Conservation (phyloP, 148 eudicot species). For the Agrostemma githago region DNA sequence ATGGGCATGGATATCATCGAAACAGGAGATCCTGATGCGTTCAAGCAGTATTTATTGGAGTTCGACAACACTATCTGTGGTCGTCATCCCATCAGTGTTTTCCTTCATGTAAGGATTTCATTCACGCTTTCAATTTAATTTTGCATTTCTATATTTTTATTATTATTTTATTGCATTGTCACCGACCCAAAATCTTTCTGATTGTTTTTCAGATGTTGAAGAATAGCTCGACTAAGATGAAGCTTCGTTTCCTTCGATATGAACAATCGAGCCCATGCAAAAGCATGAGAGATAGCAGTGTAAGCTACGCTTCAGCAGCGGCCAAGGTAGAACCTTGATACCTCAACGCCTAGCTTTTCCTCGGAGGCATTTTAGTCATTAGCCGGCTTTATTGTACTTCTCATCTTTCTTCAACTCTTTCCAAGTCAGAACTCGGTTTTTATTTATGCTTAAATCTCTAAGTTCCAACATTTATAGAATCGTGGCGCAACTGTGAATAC, state of each 20-base stretch:
- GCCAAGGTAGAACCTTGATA: constrained; percentile 39
- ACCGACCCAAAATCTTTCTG: no score
- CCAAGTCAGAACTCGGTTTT: constrained; percentile 13
- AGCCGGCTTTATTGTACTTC: constrained; percentile 7
- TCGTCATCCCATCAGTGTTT: constrained; percentile 91
- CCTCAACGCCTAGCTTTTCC: constrained; percentile 6
- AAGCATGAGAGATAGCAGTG: constrained; percentile 88
- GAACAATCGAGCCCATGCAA: constrained; percentile 98
- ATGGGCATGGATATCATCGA: constrained; percentile 94
- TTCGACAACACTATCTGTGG: constrained; percentile 97
- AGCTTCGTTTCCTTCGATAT: constrained; percentile 72
- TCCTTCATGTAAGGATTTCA: constrained; percentile 70
- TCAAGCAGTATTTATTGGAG: constrained; percentile 69
- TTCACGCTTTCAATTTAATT: not conserved
- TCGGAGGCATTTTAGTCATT: not conserved
- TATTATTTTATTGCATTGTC: no score
- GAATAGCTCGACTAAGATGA: constrained; percentile 67
- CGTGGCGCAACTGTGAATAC: not conserved
- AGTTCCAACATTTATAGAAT: constrained; percentile 15
- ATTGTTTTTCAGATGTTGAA: constrained; percentile 57
- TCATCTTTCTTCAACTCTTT: not conserved
- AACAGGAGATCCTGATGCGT: constrained; percentile 87
- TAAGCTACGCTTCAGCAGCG: constrained; percentile 95
- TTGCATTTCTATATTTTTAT: no score
- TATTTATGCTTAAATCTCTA: not conserved